These are phyloP conservation scores for Daldinia sp. DNA, from an alignment of 2,329 filamentous ascomycete genomes.

Conservation along the genomic window DNA sequence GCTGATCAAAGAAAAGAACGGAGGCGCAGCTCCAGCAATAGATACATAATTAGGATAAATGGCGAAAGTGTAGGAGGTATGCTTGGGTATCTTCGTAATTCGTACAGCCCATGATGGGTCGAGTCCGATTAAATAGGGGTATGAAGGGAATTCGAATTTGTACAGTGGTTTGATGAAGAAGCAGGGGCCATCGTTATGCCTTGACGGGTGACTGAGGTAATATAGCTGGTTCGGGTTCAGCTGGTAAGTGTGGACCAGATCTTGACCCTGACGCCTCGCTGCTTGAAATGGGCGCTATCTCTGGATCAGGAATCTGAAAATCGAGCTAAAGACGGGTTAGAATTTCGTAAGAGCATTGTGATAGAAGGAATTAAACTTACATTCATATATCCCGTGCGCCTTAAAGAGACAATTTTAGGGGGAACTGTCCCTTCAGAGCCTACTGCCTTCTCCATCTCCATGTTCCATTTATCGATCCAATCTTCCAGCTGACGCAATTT, in stretches of 20 bases:
- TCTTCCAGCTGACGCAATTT: constrained; percentile 74
- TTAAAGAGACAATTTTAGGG: constrained; percentile 79
- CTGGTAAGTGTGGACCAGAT: constrained; percentile 38
- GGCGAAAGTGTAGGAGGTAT: constrained; percentile 14
- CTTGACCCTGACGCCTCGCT: constrained; percentile 55
- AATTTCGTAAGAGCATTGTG: not conserved
- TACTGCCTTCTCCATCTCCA: constrained; percentile 66
- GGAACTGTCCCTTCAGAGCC: constrained; percentile 60
- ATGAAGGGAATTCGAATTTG: constrained; percentile 31
- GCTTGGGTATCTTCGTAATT: constrained; percentile 44
- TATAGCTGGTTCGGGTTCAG: constrained; percentile 25
- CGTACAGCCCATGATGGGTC: constrained; percentile 37
- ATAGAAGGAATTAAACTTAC: constrained; percentile 56
- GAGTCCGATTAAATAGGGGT: constrained; percentile 29
- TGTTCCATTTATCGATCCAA: constrained; percentile 90
- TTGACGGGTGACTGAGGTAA: constrained; percentile 17
- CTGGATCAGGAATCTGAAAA: constrained; percentile 82
- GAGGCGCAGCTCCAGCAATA: constrained; percentile 20
- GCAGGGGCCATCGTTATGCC: not conserved
- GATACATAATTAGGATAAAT: constrained; percentile 22
- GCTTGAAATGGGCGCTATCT: constrained; percentile 65
- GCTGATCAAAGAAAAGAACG: constrained; percentile 5
- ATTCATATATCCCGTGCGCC: constrained; percentile 87
- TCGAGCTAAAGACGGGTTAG: constrained; percentile 66
- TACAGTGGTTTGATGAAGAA: constrained; percentile 9